Conservation (phyloP, 768 basidiomycete genomes). For the Leccinum ochraceum region DNA sequence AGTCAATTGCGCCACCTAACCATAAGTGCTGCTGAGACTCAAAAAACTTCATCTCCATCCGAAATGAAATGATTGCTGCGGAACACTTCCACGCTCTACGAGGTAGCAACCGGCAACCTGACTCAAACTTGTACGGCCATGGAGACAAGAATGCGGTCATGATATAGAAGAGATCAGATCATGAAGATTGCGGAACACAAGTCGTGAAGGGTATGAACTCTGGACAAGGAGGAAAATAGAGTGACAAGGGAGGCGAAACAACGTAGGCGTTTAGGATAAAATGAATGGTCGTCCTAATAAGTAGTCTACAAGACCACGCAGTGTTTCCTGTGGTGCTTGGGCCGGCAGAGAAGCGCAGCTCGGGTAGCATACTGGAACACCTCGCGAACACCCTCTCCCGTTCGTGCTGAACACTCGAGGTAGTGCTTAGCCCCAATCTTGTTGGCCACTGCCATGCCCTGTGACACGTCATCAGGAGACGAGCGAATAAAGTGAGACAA, state of each 20-base stretch:
- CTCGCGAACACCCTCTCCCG: constrained; percentile 95
- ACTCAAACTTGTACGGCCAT: constrained; percentile 2
- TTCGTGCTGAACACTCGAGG: constrained; percentile 95
- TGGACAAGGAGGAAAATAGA: constrained; percentile 22
- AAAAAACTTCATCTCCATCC: not conserved
- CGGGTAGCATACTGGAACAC: constrained; percentile 98
- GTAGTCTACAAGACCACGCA: constrained; percentile 48
- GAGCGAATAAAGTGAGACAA: not conserved
- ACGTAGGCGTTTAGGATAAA: constrained; percentile 25
- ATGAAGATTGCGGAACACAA: constrained; percentile 39
- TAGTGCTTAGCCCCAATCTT: constrained; percentile 98
- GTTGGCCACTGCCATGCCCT: constrained; percentile 94
- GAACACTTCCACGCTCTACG: constrained; percentile 9
- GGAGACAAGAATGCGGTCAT: constrained; percentile 7
- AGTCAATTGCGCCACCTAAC: too few species aligned
- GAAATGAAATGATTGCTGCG: constrained; percentile 13
- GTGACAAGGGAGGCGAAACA: constrained; percentile 20
- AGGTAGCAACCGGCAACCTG: constrained; percentile 21
- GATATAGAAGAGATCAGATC: constrained; percentile 35
- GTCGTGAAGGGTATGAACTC: constrained; percentile 41
- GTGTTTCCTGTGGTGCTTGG: constrained; percentile 44
- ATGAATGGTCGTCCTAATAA: constrained; percentile 18
- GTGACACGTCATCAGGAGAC: constrained; percentile 6
- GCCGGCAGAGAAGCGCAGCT: constrained; percentile 75
- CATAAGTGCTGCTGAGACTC: not conserved